Conservation (phyloP, 2,329 filamentous ascomycete species). For the Fusarium sp. region DNA sequence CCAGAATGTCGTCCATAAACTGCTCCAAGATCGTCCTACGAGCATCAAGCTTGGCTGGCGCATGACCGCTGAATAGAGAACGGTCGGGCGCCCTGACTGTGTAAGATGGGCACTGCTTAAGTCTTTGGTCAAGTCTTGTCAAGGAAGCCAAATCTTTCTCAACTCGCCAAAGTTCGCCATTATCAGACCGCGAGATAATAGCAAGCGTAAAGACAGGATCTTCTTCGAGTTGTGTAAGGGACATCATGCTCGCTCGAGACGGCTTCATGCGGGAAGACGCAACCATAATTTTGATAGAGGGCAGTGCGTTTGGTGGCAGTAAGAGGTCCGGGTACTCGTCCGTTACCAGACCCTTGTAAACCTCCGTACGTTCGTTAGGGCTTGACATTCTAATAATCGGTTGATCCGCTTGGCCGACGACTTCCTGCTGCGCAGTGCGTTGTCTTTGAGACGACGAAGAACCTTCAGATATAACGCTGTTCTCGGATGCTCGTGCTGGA, state of each 20-base stretch:
- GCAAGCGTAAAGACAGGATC: constrained; percentile 95
- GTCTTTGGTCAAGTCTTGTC: constrained; percentile 81
- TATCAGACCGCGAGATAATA: constrained; percentile 80
- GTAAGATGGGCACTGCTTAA: constrained; percentile 81
- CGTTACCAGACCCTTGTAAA: constrained; percentile 83
- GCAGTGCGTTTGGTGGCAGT: constrained; percentile 87
- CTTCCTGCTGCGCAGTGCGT: constrained; percentile 16
- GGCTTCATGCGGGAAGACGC: constrained; percentile 96
- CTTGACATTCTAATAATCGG: constrained; percentile 51
- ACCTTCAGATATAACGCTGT: constrained; percentile 20
- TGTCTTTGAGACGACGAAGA: constrained; percentile 28
- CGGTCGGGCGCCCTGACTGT: constrained; percentile 84
- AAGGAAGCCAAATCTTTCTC: constrained; percentile 91
- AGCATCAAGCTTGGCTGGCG: constrained; percentile 92
- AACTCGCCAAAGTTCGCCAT: constrained; percentile 88
- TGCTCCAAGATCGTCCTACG: constrained; percentile 82
- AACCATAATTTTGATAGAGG: constrained; percentile 86
- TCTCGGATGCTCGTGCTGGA: constrained; percentile 54
- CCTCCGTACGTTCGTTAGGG: constrained; percentile 60
- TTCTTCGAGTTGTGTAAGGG: constrained; percentile 83
- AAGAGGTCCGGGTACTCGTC: constrained; percentile 90
- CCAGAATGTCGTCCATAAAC: constrained; percentile 87
- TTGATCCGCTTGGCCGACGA: constrained; percentile 29
- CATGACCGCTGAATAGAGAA: constrained; percentile 89
- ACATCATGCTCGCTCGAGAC: constrained; percentile 86